Evolutionary conservation across 2,329 filamentous ascomycete species (phyloP).

Genomic region (Penicillium sp.): DNA sequence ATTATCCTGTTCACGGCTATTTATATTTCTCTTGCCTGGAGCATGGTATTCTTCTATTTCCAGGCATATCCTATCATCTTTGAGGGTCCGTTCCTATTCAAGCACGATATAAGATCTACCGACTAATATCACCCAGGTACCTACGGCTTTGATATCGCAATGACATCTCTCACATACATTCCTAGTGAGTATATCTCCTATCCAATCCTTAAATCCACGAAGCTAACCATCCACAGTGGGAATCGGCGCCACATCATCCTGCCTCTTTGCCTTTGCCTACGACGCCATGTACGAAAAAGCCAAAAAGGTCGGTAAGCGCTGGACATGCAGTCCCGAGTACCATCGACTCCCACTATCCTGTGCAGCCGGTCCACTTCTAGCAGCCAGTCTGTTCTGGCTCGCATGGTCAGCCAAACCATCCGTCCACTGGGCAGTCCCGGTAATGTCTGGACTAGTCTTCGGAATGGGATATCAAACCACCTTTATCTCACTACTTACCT

Average conservation of each 20-base stretch:
- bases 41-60: conserved; percentile 68
- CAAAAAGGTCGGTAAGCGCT: conserved; percentile 48
- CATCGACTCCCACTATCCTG: conserved; percentile 67
- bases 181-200: conserved; percentile 42
- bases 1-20: conserved; percentile 66
- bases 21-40: conserved; percentile 68
- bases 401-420: conserved; percentile 53
- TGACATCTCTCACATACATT: conserved; percentile 64
- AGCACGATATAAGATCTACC: too few relatives aligned
- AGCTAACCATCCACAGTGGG: conserved; percentile 45
- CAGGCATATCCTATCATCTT: conserved; percentile 71
- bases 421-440: conserved; percentile 53
- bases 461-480: too few relatives aligned
- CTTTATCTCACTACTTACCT: too few relatives aligned
- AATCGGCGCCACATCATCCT: conserved; percentile 56
- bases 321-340: conserved; percentile 56
- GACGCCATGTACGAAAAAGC: conserved; percentile 57
- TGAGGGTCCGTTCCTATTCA: conserved; percentile 28
- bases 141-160: conserved; percentile 61
- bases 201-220: neutral
- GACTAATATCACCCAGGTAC: conserved; percentile 26
- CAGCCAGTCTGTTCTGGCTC: conserved; percentile 51
- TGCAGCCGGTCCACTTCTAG: conserved; percentile 62
- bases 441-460: too few relatives aligned
- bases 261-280: conserved; percentile 61